A percentile compares a stretch with the other conserved stretches of the same genome.
Conservation (phyloP, 2,329 filamentous ascomycete genomes). For the Ophiostoma quercus region DNA sequence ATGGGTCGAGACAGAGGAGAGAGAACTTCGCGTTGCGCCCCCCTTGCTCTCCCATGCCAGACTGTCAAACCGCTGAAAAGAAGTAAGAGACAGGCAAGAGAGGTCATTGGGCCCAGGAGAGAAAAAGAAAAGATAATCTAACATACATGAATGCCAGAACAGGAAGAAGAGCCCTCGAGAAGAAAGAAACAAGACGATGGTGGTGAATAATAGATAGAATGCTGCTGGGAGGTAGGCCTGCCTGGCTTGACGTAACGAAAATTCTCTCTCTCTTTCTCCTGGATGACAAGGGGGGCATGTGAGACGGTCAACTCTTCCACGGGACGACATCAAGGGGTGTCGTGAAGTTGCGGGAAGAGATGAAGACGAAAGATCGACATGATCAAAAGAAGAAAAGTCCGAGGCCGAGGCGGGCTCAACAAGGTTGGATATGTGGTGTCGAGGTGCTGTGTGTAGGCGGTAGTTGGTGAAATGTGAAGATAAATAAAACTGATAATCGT, state of each 20-base stretch:
- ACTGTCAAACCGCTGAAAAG: background rate
- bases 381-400: conserved; percentile 20
- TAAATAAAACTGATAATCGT: conserved; percentile 8
- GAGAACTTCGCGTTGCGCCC: conserved; percentile 9
- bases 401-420: conserved; percentile 11
- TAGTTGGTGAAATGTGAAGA: background rate
- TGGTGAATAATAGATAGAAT: background rate
- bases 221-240: conserved; percentile 16
- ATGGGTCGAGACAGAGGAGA: conserved; percentile 8
- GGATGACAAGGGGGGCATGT: conserved; percentile 12
- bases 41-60: background rate
- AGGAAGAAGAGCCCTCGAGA: conserved; percentile 16
- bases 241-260: conserved; percentile 16
- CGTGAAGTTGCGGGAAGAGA: conserved; percentile 10
- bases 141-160: conserved; percentile 18
- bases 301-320: conserved; percentile 14
- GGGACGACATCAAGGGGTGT: conserved; percentile 36
- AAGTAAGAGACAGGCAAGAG: background rate
- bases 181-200: conserved; percentile 19
- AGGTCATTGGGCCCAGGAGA: conserved; percentile 12
- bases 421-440: background rate
- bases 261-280: conserved; percentile 18
- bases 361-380: background rate
- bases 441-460: background rate
- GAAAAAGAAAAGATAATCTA: conserved; percentile 17